Conservation (phyloP, 2,329 filamentous ascomycete genomes). For the Pseudonectria buxi region DNA sequence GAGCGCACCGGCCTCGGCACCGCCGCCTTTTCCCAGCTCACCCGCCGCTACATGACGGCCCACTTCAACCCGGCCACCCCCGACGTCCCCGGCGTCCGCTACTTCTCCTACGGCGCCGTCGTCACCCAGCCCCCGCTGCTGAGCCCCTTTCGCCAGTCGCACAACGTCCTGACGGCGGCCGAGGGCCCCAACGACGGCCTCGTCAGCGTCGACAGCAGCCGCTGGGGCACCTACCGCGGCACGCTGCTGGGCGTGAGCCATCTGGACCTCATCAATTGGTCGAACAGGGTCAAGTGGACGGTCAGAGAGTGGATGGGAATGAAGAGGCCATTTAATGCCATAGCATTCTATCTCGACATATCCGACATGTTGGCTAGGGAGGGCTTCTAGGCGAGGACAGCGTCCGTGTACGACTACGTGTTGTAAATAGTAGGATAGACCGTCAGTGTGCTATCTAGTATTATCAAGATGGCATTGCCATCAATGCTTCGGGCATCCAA, state of each 20-base stretch:
- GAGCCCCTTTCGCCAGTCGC: conserved; percentile 55
- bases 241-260: conserved; percentile 57
- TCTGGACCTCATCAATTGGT: conserved; percentile 63
- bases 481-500: too few relatives aligned
- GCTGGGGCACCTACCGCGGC: conserved; percentile 58
- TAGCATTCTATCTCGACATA: conserved; percentile 61
- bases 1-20: conserved; percentile 48
- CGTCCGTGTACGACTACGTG: neutral
- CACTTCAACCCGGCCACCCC: conserved; percentile 53
- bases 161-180: conserved; percentile 39
- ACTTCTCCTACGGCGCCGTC: conserved; percentile 57
- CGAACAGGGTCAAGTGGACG: conserved; percentile 51
- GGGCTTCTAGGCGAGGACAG: conserved; percentile 33
- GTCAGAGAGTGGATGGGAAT: conserved; percentile 46
- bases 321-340: conserved; percentile 55
- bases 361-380: conserved; percentile 67
- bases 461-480: too few relatives aligned
- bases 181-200: conserved; percentile 61
- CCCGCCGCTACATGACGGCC: conserved; percentile 48
- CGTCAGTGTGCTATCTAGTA: too few relatives aligned
- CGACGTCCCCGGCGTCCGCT: conserved; percentile 46
- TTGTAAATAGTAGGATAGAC: too few relatives aligned
- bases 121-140: conserved; percentile 45
- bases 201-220: conserved; percentile 57
- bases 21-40: conserved; percentile 55